These are phyloP conservation scores for Petasospora rhodanensis DNA, from an alignment of 1,139 yeast species.

Conservation along the genomic window DNA sequence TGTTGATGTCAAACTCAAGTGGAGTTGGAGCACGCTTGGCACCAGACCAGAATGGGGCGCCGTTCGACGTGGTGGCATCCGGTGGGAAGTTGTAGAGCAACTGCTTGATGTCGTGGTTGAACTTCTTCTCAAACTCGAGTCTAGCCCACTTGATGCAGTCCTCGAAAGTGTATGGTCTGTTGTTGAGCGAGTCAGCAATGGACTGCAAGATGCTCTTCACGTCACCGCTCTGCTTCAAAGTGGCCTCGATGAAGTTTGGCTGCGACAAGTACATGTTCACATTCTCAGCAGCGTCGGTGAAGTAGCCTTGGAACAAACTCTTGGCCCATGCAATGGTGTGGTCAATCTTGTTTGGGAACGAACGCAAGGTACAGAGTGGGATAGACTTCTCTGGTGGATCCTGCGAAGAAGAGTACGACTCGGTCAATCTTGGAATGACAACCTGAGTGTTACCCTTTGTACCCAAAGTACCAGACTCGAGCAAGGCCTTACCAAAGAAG, in stretches of 20 bases:
- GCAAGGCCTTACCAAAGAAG: constrained; percentile 81
- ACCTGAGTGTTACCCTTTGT: constrained; percentile 99
- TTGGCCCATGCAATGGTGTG: constrained; percentile 99
- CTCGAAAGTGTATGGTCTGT: constrained; percentile 86
- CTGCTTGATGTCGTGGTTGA: constrained; percentile 81
- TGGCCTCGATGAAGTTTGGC: constrained; percentile 87
- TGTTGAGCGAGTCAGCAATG: constrained; percentile 63
- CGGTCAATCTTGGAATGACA: constrained; percentile 87
- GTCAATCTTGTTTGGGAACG: constrained; percentile 96
- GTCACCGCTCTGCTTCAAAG: constrained; percentile 88
- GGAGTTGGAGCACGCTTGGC: constrained; percentile 96
- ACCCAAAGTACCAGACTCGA: constrained; percentile 97
- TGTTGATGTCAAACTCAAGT: constrained; percentile 66
- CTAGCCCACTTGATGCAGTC: constrained; percentile 97
- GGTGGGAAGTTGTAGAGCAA: constrained; percentile 88
- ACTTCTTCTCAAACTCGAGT: constrained; percentile 78
- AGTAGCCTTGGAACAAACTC: constrained; percentile 89
- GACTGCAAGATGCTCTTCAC: constrained; percentile 82
- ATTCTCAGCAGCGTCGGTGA: constrained; percentile 85
- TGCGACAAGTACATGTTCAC: constrained; percentile 88
- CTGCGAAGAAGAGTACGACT: constrained; percentile 91
- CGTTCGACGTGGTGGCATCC: constrained; percentile 86
- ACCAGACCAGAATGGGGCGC: constrained; percentile 97
- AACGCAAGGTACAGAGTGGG: constrained; percentile 93
- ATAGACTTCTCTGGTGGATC: constrained; percentile 98